Base-by-base conservation (phyloP, 1,139 yeast species). In the Meyerozyma elateridarum region DNA sequence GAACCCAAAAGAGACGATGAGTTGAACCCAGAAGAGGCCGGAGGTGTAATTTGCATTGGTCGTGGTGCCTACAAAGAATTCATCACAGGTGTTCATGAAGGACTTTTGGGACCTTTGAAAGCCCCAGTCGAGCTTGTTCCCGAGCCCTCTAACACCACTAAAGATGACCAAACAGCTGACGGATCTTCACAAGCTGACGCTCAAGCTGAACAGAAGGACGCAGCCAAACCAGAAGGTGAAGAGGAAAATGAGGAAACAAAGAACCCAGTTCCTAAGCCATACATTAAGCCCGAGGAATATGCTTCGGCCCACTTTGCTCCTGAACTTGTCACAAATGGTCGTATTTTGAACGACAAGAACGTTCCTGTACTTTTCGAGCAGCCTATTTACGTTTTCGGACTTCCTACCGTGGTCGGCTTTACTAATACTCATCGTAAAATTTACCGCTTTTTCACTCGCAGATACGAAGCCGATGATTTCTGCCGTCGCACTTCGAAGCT, bases 51-150 rank as follows among this genome's bases (percentile, higher is more conserved):
- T 15, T 85, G 96, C 54, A 64, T 93, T 20, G 99, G 99, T 3
- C 72, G 99, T 52, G 98, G 98, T 36, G 91, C 97, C 0, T 91
- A 76, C 56, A 91, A 89, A 55, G 99, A 93, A 62, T 93, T 85
- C 52, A 56, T 93, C 36, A 73, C 76, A 32, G 99, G 98, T 6
- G 56, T 93, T 7, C 96, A 91, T 49, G 98, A 93, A 59, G 99
- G 98, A 6, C 70, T 93, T 52, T 61, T 93, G 32, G 98, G 98
- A 0, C 97, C 97, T 2, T 62, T 89, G 38, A 88, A 81, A 18
- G 70, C 71, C 36, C 93, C 95, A 2, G 56, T 52, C 33, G 51
- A 39, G 29, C 25, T 32, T 18, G 36, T 18, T 11, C 18, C 14
- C 6, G 26, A 14, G 31, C 22, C 30, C 17, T 15, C 6, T 6